Evolutionary conservation across 2,329 filamentous ascomycete species (phyloP), one percentile per base, ranked within the genome.

Genomic region (Epichloe coenophiala): DNA sequence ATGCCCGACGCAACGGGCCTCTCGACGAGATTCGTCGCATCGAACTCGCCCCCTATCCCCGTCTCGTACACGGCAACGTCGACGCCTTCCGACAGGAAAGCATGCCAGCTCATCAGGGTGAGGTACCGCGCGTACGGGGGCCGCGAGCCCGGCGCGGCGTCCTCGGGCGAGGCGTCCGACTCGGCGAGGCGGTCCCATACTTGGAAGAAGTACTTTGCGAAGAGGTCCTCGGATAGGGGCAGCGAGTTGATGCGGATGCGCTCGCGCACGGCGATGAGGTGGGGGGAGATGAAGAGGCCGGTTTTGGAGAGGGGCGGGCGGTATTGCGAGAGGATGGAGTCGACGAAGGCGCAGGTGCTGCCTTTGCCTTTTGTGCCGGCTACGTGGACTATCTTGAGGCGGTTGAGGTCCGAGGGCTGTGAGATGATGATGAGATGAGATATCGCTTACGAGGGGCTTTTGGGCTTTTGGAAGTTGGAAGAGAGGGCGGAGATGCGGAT

Each of bases 311-410:
- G 72, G 1, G 58, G 56, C 27, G 58, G 51, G 17, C 70, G 71
- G 58, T 80, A 75, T 48, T 70, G 70, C 15, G 70, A 66, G 43
- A 88, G 73, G 54, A 87, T 80, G 7, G 77, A 78, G 54, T 80
- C 73, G 51, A 79, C 71, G 56, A 83, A 86, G 39, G 82, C 83
- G 60, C 83, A 87, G 1, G 82, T 85, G 59, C 77, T 83, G 31
- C 84, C 84, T 65, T 88, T 88, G 5, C 84, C 84, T 63, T 88
- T 88, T n/a, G 83, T 88, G 5, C 84, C 84, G 23, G 83, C 78
- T 27, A 88, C 76, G 64, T 87, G 83, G 39, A 88, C 62, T 27
- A 86, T 72, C 56, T 84, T 84, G 33, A 87, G 66, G n/a, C 69
- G 68, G 56, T 78, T 66, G 39, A 86, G 65, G 55, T 81, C 77